Evolutionary conservation across 345 rosid genomes (phyloP).

Genomic region (Microcos paniculata): DNA sequence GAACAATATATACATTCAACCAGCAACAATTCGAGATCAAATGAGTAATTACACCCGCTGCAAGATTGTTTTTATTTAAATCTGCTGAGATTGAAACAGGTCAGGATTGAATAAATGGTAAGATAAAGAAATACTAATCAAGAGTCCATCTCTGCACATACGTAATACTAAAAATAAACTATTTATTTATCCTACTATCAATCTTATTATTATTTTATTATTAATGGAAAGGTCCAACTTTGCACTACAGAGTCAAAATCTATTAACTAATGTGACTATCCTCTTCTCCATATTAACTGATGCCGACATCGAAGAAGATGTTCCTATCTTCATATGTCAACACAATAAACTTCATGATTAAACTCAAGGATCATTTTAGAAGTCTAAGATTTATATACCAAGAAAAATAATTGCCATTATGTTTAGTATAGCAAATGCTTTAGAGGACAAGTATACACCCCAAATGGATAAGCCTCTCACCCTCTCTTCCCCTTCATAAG

Average conservation of each 20-base stretch:
- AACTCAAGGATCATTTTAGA: neutral
- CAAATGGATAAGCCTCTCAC: neutral
- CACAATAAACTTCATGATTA: neutral
- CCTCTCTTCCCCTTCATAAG: neutral
- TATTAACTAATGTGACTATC: neutral
- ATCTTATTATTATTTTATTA: neutral
- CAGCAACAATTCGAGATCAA: conserved; percentile 53
- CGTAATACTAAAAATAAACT: neutral
- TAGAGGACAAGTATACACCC: neutral
- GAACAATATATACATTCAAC: conserved; percentile 64
- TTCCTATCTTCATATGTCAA: neutral
- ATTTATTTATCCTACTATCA: neutral
- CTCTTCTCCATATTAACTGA: neutral
- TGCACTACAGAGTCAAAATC: neutral
- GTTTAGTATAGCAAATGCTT: neutral
- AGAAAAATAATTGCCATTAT: neutral
- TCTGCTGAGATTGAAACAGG: conserved; percentile 33
- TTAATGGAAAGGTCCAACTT: neutral
- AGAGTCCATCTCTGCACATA: neutral
- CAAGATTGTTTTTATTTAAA: conserved; percentile 52
- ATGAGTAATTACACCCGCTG: conserved; percentile 40
- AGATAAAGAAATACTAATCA: neutral
- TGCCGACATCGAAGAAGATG: neutral
- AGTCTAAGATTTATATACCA: neutral
- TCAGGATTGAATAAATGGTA: neutral